Evolutionary conservation across 345 rosid species (phyloP), one percentile per base, ranked within the genome.

Genomic region (Dipteronia dyeriana): DNA sequence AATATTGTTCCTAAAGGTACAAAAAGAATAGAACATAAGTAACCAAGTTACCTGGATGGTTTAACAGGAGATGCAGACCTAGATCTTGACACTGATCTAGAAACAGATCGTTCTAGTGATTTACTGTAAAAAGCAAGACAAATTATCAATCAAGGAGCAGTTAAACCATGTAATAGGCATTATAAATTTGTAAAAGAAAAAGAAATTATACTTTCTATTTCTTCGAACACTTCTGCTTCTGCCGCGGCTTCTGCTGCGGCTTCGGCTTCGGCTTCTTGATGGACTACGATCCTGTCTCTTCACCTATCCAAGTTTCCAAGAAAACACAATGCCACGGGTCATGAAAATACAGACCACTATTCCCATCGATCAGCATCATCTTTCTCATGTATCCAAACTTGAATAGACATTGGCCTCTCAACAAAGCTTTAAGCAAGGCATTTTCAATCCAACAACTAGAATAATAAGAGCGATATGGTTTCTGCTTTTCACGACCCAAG

Each of bases 51-150:
- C 98, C 91, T 91, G 22, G 88, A 47, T 31, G 88, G 80, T 82
- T 86, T 87, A 51, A 85, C 84, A 47, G 92, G 97, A 41, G 96
- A 91, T 7, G 91, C 88, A 41, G 97, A 92, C 78, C 85, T 87
- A 19, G 94, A 92, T 81, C 90, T 92, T 74, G 94, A 88, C 12
- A 85, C 71, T 25, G 97, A 93, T 71, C 86, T 88, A 16, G 95
- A 87, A 49, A 47, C 78, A 34, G 91, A 83, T 17, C 88, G 84
- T 59, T 86, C 90, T 49, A 76, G 54, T 69, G 98, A 88, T 88
- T 84, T 89, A 82, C 96, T 88, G 88, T 64, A 73, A 13, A 74
- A 65, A 47, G 63, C 14, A 9, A 39, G 7, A 20, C 12, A 71
- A 59, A 39, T 23, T 1, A 41, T 41, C 9, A 34, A 1, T 20